These are phyloP conservation scores for Chaetomium sp. DNA, from an alignment of 2,329 filamentous ascomycete genomes.

Conservation along the genomic window DNA sequence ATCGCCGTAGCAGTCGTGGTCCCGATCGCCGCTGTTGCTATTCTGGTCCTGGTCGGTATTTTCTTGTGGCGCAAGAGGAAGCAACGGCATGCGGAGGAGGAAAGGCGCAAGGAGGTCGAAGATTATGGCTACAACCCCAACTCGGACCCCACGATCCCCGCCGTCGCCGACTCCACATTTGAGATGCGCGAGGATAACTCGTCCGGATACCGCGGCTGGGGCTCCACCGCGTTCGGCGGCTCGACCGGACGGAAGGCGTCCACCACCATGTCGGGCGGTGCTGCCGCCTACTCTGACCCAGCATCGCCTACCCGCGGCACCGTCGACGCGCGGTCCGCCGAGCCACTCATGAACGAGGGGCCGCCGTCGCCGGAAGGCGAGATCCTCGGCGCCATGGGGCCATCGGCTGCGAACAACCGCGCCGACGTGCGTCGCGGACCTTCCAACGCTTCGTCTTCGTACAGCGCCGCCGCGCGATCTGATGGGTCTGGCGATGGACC, in stretches of 20 bases:
- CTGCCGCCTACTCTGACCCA: conserved; percentile 64
- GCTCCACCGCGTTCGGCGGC: conserved; percentile 62
- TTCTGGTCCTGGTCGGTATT: conserved; percentile 69
- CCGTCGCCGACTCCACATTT: conserved; percentile 39
- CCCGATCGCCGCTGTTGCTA: conserved; percentile 79
- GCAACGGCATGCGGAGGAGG: conserved; percentile 74
- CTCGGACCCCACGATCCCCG: conserved; percentile 71
- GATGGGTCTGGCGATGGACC: conserved; percentile 54
- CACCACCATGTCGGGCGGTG: conserved; percentile 78
- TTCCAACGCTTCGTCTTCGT: conserved; percentile 93
- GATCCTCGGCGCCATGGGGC: conserved; percentile 75
- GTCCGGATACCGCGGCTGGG: conserved; percentile 91
- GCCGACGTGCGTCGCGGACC: conserved; percentile 77
- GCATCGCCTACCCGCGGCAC: conserved; percentile 58
- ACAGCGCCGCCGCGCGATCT: conserved; percentile 75
- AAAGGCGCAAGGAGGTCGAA: conserved; percentile 90
- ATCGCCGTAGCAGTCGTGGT: conserved; percentile 93
- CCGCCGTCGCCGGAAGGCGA: conserved; percentile 63
- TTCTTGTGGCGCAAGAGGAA: conserved; percentile 88
- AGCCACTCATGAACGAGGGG: conserved; percentile 52
- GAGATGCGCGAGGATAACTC: conserved; percentile 73
- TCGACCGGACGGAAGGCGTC: conserved; percentile 76
- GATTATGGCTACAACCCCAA: conserved; percentile 99
- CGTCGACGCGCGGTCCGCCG: conserved; percentile 59
- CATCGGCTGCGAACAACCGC: conserved; percentile 59